Conservation (phyloP, 2,329 filamentous ascomycete genomes). For the Trichoderma sp. region DNA sequence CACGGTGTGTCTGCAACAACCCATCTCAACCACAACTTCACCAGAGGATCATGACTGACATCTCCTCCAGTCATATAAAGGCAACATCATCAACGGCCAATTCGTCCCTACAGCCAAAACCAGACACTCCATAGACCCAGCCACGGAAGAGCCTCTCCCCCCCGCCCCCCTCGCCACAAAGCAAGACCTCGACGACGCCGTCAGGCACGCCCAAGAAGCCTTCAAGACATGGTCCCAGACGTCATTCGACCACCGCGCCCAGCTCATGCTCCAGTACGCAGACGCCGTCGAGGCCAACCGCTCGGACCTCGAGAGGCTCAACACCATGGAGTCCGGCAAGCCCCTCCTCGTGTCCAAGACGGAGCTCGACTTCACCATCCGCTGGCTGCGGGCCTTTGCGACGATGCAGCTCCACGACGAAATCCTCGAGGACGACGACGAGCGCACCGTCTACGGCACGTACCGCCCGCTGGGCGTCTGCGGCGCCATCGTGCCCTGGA, state of each 20-base stretch:
- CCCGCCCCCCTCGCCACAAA: slow-evolving; percentile 36
- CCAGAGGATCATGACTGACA: not conserved
- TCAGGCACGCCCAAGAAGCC: slow-evolving; percentile 35
- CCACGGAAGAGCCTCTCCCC: slow-evolving; percentile 39
- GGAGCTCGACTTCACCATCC: slow-evolving; percentile 33
- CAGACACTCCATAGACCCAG: slow-evolving; percentile 36
- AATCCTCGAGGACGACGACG: slow-evolving; percentile 42
- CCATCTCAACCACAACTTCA: not conserved
- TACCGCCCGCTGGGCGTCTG: slow-evolving; percentile 45
- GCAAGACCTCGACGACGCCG: slow-evolving; percentile 39
- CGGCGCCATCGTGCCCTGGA: slow-evolving; percentile 56
- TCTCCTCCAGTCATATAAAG: slow-evolving; percentile 22
- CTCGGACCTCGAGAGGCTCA: slow-evolving; percentile 33
- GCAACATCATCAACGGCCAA: slow-evolving; percentile 36
- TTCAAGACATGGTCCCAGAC: slow-evolving; percentile 39
- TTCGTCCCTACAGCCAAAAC: slow-evolving; percentile 31
- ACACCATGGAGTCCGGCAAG: slow-evolving; percentile 36
- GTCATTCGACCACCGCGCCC: slow-evolving; percentile 34
- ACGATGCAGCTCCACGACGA: slow-evolving; percentile 42
- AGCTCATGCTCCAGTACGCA: slow-evolving; percentile 34
- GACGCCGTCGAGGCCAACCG: slow-evolving; percentile 36
- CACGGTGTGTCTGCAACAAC: slow-evolving; percentile 5
- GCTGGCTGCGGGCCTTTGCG: slow-evolving; percentile 37
- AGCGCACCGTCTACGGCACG: slow-evolving; percentile 29
- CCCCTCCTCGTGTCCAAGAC: slow-evolving; percentile 28